Conservation (phyloP, 2,329 filamentous ascomycete species). For the Lithohypha guttulata region DNA sequence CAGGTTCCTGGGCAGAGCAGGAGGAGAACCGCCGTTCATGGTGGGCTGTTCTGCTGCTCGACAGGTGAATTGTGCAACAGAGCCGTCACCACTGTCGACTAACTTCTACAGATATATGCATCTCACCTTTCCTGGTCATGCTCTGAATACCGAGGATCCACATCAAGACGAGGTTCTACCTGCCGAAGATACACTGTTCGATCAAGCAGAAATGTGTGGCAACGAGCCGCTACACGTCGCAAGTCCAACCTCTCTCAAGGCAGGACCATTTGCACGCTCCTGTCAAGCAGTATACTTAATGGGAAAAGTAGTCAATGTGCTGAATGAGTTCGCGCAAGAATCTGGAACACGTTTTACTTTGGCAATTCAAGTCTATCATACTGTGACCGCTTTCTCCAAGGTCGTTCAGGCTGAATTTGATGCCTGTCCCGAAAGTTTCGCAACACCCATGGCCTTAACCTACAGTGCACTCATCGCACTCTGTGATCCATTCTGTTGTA, state of each 20-base stretch:
- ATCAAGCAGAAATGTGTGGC: constrained; percentile 18
- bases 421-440: constrained; percentile 18
- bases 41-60: constrained; percentile 24
- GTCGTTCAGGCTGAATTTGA: constrained; percentile 23
- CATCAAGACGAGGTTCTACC: constrained; percentile 19
- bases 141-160: constrained; percentile 22
- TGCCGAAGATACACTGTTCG: constrained; percentile 20
- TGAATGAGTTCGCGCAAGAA: constrained; percentile 24
- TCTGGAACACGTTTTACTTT: constrained; percentile 25
- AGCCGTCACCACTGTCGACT: constrained; percentile 1
- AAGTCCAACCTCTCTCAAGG: constrained; percentile 20
- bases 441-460: constrained; percentile 26
- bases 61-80: constrained; percentile 15
- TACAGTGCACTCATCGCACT: constrained; percentile 25
- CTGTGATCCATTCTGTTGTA: constrained; percentile 27
- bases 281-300: constrained; percentile 28
- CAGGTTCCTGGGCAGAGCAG: constrained; percentile 20
- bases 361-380: constrained; percentile 27
- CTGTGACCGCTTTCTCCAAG: constrained; percentile 24
- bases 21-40: constrained; percentile 22
- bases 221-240: constrained; percentile 23
- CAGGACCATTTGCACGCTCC: constrained; percentile 26
- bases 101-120: constrained; percentile 22
- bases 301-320: constrained; percentile 25
- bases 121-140: constrained; percentile 19